Percentiles rank a stretch among this genome's conserved stretches.
Evolutionary conservation across 2,329 filamentous ascomycete species (phyloP).

Genomic region (Didymella pinodella): DNA sequence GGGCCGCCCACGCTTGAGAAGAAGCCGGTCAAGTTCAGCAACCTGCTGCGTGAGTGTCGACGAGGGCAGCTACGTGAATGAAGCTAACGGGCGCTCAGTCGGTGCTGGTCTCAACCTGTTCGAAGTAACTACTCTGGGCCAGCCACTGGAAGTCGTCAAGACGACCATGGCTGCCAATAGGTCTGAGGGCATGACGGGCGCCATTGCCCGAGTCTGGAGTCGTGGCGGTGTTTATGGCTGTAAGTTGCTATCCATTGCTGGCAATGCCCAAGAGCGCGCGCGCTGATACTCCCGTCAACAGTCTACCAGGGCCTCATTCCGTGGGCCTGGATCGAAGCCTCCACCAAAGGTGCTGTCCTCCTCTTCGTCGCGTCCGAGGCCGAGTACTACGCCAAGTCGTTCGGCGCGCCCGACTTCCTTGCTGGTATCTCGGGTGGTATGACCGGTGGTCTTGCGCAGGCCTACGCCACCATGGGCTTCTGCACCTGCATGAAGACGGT

Average conservation of each 20-base stretch:
- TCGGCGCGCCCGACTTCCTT: conserved; percentile 85
- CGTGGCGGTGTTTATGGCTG: conserved; percentile 94
- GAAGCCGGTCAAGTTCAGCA: conserved; percentile 99
- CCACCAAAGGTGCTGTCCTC: conserved; percentile 97
- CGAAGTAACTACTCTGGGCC: conserved; percentile 77
- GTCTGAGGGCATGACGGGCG: conserved; percentile 81
- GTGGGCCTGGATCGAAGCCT: conserved; percentile 96
- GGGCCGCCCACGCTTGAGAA: conserved; percentile 77
- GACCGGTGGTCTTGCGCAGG: conserved; percentile 92
- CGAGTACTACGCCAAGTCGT: conserved; percentile 87
- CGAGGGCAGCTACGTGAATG: background rate
- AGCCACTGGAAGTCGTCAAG: conserved; percentile 98
- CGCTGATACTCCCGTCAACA: conserved; percentile 53
- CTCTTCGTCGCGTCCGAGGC: conserved; percentile 99
- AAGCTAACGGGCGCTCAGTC: conserved; percentile 57
- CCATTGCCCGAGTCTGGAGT: conserved; percentile 87
- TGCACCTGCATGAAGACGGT: conserved; percentile 99
- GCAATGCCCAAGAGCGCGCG: conserved; percentile 64
- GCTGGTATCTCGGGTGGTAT: conserved; percentile 91
- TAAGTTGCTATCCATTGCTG: conserved; percentile 87
- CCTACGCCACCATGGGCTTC: conserved; percentile 99
- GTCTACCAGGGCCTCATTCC: conserved; percentile 99
- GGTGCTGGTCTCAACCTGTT: conserved; percentile 96
- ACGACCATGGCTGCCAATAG: conserved; percentile 99
- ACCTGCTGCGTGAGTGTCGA: conserved; percentile 74